phyloP scores from a whole-genome alignment of 2,329 filamentous ascomycete species.

The Fusarium beomiforme region DNA sequence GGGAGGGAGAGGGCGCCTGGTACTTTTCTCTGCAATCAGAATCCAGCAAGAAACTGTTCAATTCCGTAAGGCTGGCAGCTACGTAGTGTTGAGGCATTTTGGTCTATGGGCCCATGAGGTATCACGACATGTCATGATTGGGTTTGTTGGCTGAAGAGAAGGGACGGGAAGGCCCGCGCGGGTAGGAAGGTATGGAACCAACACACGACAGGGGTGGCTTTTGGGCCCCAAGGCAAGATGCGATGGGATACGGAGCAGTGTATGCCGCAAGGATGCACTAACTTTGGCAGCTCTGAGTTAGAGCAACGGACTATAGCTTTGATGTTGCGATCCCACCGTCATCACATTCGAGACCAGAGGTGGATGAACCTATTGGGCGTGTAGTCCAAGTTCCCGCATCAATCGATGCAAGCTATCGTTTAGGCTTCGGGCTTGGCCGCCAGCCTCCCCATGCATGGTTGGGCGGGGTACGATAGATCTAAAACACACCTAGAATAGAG shows the following conservation, averaged over 20 bases:
- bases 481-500: not conserved
- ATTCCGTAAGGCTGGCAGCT: not conserved
- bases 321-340: not conserved
- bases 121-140: slow-evolving; percentile 4
- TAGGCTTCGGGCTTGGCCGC: not conserved
- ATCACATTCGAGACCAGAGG: not conserved
- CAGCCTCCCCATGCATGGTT: not conserved
- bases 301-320: not conserved
- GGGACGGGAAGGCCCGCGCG: slow-evolving; percentile 37
- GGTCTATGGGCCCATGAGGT: not conserved
- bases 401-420: not conserved
- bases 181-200: slow-evolving; percentile 29
- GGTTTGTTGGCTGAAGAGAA: slow-evolving; percentile 14
- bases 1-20: not conserved
- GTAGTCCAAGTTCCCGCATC: not conserved
- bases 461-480: not conserved
- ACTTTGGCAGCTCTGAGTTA: not conserved
- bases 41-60: not conserved
- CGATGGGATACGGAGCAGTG: not conserved
- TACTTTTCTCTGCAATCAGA: not conserved
- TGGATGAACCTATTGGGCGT: not conserved
- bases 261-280: not conserved
- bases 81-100: not conserved
- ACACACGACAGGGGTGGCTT: slow-evolving; percentile 19
- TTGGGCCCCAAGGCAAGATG: not conserved